Percentiles rank a stretch among this genome's conserved stretches.
Conservation (phyloP, 768 basidiomycete species). For the Kwoniella sp. region DNA sequence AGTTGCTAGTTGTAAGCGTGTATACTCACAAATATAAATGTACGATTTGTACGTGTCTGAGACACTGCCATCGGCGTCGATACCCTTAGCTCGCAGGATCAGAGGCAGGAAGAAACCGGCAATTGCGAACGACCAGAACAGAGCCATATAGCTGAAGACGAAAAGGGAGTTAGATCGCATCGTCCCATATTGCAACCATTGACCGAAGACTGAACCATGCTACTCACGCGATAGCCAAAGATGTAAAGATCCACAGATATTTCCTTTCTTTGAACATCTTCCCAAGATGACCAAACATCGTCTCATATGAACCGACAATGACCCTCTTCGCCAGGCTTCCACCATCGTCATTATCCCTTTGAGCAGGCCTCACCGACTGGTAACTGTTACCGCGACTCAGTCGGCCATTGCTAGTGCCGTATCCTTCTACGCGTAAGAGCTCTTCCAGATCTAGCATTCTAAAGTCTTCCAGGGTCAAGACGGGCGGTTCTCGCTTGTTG, state of each 20-base stretch:
- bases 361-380: not conserved
- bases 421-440: not conserved
- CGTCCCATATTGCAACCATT: too few relatives aligned
- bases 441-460: slow-evolving; percentile 47
- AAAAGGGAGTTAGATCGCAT: not conserved
- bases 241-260: slow-evolving; percentile 44
- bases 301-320: slow-evolving; percentile 15
- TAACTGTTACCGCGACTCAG: not conserved
- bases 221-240: slow-evolving; percentile 42
- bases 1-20: too few relatives aligned
- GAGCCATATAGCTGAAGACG: slow-evolving; percentile 25
- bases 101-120: slow-evolving; percentile 57
- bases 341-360: not conserved
- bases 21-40: slow-evolving; percentile 45
- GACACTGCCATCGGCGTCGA: slow-evolving; percentile 33
- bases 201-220: too few relatives aligned
- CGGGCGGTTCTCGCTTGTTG: slow-evolving; percentile 48
- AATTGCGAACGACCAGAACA: slow-evolving; percentile 53
- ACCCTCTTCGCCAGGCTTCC: slow-evolving; percentile 8
- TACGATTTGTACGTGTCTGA: slow-evolving; percentile 52
- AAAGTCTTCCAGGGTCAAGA: slow-evolving; percentile 54
- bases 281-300: slow-evolving; percentile 49
- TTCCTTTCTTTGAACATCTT: slow-evolving; percentile 45
- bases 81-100: slow-evolving; percentile 49
- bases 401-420: not conserved